Evolutionary conservation across 164 flowering plant genomes (phyloP).

Genomic region (Hamamelis virginiana): DNA sequence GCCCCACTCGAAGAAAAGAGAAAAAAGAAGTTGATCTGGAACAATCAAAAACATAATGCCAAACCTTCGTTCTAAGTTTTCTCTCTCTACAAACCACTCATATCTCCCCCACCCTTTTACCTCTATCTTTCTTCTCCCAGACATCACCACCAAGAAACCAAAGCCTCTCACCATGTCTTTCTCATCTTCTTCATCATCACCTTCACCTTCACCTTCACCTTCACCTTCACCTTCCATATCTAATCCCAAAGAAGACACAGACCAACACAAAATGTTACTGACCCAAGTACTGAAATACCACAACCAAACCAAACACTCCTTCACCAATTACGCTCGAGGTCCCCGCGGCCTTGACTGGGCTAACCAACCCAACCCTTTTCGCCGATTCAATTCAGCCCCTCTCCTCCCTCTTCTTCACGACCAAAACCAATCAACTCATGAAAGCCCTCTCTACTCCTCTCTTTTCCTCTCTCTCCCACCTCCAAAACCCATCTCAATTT

Average conservation of each 20-base stretch:
- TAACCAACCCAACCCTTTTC: constrained; percentile 96
- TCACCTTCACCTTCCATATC: constrained; percentile 13
- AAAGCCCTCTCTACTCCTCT: constrained; percentile 47
- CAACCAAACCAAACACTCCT: constrained; percentile 79
- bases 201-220: constrained; percentile 24
- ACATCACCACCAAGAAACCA: not conserved
- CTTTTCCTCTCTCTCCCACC: constrained; percentile 53
- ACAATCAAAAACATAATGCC: constrained; percentile 10
- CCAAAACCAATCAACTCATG: not conserved
- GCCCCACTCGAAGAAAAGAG: too few species aligned
- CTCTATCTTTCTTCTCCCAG: constrained; percentile 9
- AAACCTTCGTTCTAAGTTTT: constrained; percentile 11
- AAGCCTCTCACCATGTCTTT: too few species aligned
- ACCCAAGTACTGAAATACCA: constrained; percentile 71
- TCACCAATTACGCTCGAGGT: constrained; percentile 72
- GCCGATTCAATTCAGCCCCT: constrained; percentile 67
- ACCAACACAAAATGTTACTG: constrained; percentile 17
- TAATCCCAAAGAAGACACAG: constrained; percentile 15
- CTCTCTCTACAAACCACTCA: not conserved
- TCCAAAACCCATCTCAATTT: constrained; percentile 54
- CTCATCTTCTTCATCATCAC: not conserved
- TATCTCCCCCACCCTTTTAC: constrained; percentile 14
- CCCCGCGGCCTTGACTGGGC: constrained; percentile 96
- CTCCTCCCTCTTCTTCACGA: constrained; percentile 57
- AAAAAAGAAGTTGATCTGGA: too few species aligned